Evolutionary conservation across 2,329 filamentous ascomycete species (phyloP).

Genomic region (Nannizzia gypsea): DNA sequence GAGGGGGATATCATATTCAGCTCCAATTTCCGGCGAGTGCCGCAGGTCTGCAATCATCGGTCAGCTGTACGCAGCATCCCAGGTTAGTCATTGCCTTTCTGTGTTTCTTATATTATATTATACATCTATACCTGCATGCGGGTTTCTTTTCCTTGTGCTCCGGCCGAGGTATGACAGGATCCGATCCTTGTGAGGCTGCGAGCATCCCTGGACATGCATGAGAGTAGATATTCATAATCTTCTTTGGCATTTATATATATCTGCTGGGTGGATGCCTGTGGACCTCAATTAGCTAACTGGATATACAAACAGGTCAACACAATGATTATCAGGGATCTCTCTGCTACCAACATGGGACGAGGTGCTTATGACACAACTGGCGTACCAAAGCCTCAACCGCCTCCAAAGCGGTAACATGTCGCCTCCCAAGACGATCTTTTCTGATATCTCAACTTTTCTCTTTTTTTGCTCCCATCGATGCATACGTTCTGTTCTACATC

Average conservation of each 20-base stretch:
- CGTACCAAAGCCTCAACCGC: slow-evolving; percentile 40
- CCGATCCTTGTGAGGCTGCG: background rate
- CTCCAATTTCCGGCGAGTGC: background rate
- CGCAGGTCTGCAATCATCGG: slow-evolving; percentile 3
- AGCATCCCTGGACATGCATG: background rate
- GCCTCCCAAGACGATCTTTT: background rate
- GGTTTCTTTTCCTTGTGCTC: background rate
- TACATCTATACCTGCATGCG: background rate
- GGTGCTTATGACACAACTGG: slow-evolving; percentile 43
- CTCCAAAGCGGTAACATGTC: slow-evolving; percentile 24
- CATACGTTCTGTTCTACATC: slow-evolving; percentile 2
- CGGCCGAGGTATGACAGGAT: background rate
- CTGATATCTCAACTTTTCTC: background rate
- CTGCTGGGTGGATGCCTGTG: background rate
- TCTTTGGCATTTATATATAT: background rate
- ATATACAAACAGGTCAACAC: background rate
- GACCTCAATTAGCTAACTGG: background rate
- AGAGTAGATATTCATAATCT: background rate
- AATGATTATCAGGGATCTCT: slow-evolving; percentile 17
- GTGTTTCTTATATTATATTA: background rate
- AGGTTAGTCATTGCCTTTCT: background rate
- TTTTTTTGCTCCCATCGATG: background rate
- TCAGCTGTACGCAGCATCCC: background rate
- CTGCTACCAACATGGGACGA: slow-evolving; percentile 39
- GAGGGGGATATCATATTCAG: background rate